A percentile compares a stretch with the other conserved stretches of the same genome.
These are phyloP conservation scores for Trematosphaeria pertusa DNA, from an alignment of 2,329 filamentous ascomycete genomes.

Conservation along the genomic window DNA sequence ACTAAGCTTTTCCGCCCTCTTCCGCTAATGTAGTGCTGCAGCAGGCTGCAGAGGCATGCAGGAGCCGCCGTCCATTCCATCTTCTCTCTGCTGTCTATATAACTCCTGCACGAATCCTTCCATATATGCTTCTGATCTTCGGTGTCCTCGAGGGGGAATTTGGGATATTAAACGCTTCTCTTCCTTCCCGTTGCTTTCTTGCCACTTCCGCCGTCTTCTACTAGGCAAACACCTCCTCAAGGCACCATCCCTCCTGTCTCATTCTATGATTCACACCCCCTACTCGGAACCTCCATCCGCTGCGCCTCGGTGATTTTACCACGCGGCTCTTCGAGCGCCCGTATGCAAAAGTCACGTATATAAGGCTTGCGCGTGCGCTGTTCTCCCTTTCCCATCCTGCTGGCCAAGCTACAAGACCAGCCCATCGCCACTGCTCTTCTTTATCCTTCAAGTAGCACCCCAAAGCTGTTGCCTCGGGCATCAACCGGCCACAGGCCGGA, in stretches of 20 bases:
- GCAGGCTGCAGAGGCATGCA: conserved; percentile 27
- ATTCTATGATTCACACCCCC: conserved; percentile 33
- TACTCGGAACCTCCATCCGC: conserved; percentile 20
- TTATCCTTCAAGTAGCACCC: conserved; percentile 20
- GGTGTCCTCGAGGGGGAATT: conserved; percentile 31
- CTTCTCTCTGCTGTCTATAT: conserved; percentile 32
- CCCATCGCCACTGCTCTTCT: conserved; percentile 24
- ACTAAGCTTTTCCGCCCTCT: conserved; percentile 45
- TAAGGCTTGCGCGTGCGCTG: conserved; percentile 23
- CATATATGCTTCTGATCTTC: conserved; percentile 20
- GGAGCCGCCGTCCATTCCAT: conserved; percentile 23
- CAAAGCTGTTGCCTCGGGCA: conserved; percentile 28
- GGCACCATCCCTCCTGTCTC: conserved; percentile 40
- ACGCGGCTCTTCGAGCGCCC: conserved; percentile 34
- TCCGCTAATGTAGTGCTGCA: conserved; percentile 44
- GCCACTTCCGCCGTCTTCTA: conserved; percentile 19
- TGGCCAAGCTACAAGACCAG: conserved; percentile 26
- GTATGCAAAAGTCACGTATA: conserved; percentile 42
- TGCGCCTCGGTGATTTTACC: conserved; percentile 40
- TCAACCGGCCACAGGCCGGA: conserved; percentile 43
- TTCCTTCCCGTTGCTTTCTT: conserved; percentile 10
- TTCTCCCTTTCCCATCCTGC: conserved; percentile 17
- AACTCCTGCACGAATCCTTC: conserved; percentile 36
- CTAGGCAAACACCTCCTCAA: conserved; percentile 36
- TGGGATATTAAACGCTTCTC: conserved; percentile 15